phyloP scores from a whole-genome alignment of 495 filamentous ascomycete genomes.

The Aspergillus bertholletiae region DNA sequence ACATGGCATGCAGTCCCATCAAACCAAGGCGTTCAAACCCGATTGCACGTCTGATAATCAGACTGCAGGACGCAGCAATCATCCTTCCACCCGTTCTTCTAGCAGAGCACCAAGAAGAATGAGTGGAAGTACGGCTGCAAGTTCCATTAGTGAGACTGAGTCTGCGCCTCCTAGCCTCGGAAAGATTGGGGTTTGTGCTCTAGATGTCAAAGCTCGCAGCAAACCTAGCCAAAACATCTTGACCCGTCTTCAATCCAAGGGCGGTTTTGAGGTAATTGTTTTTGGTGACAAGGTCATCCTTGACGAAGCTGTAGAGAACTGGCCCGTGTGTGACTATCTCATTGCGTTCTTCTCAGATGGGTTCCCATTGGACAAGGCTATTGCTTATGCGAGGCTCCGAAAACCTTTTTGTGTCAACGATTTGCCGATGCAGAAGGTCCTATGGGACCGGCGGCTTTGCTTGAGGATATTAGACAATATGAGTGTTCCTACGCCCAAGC shows the following conservation, averaged over 20 bases:
- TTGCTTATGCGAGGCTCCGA: conserved; percentile 84
- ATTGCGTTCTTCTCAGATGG: conserved; percentile 98
- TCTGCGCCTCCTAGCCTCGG: conserved; percentile 39
- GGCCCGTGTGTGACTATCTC: conserved; percentile 77
- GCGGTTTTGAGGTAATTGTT: conserved; percentile 92
- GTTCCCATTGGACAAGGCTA: conserved; percentile 95
- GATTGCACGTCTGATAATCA: conserved; percentile 25
- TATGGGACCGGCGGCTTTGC: conserved; percentile 94
- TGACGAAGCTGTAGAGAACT: conserved; percentile 74
- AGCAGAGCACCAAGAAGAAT: conserved; percentile 71
- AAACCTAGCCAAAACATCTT: conserved; percentile 95
- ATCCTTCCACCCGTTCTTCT: conserved; percentile 57
- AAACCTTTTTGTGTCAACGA: conserved; percentile 98
- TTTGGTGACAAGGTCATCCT: conserved; percentile 99
- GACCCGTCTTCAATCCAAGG: conserved; percentile 81
- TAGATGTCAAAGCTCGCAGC: conserved; percentile 93
- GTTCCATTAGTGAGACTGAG: conserved; percentile 53
- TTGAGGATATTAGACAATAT: conserved; percentile 83
- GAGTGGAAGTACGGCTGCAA: conserved; percentile 71
- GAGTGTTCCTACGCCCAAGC: conserved; percentile 79
- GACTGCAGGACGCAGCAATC: conserved; percentile 22
- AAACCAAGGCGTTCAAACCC: conserved; percentile 13
- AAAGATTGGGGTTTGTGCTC: conserved; percentile 86
- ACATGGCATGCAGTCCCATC: conserved; percentile 7
- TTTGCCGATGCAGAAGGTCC: conserved; percentile 93